These are phyloP conservation scores for Eremochloa ophiuroides DNA, from an alignment of 176 grass and related monocot genomes.

Conservation along the genomic window DNA sequence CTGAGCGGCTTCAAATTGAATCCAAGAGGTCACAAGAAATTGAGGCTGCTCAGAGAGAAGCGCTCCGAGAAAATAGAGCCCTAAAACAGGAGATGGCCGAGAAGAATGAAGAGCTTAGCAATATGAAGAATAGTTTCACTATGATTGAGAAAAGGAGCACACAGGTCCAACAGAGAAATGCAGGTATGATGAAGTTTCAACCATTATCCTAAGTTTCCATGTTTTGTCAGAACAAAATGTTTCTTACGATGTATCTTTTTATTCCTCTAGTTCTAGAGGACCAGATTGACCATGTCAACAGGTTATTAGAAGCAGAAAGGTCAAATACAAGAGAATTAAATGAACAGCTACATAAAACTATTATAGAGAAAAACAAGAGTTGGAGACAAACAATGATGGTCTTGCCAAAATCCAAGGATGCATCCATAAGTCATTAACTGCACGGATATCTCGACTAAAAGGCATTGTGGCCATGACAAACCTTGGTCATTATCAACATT, in stretches of 20 bases:
- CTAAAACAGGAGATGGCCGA: not conserved
- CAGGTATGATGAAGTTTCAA: not conserved
- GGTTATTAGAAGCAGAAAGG: not conserved
- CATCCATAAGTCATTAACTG: not conserved
- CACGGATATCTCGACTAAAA: conserved; percentile 1
- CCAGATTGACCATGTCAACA: not conserved
- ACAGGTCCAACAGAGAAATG: not conserved
- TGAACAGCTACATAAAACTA: not conserved
- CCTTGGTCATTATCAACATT: not conserved
- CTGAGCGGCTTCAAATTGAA: not conserved
- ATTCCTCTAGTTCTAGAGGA: not conserved
- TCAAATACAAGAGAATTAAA: not conserved
- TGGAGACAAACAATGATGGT: not conserved
- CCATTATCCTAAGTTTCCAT: not conserved
- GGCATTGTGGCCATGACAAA: not conserved
- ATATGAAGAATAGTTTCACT: not conserved
- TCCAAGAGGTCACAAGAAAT: not conserved
- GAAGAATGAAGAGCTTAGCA: not conserved
- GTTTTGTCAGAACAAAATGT: not conserved
- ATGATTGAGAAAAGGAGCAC: not conserved
- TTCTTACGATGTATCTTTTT: not conserved
- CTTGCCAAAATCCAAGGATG: not conserved
- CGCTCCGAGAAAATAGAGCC: not conserved
- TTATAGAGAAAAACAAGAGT: not conserved
- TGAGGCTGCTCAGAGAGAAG: not conserved